A percentile compares a stretch with the other conserved stretches of the same genome.
These are phyloP conservation scores for Elsinoe fawcettii DNA, from an alignment of 2,329 filamentous ascomycete species.

Conservation along the genomic window DNA sequence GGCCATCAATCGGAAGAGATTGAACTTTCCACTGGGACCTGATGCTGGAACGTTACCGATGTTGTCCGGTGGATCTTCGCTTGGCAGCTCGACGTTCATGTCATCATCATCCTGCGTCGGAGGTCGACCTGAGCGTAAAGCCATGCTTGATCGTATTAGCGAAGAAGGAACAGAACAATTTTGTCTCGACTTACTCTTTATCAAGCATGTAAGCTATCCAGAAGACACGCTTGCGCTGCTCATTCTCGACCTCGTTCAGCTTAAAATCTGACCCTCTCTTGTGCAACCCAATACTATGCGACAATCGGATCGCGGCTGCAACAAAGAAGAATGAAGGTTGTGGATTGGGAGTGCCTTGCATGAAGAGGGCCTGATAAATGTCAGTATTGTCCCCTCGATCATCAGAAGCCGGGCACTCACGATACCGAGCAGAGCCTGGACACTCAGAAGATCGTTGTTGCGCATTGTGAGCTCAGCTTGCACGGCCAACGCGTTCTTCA, in stretches of 20 bases:
- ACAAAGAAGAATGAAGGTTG: constrained; percentile 90
- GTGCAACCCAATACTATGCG: constrained; percentile 91
- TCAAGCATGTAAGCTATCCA: constrained; percentile 71
- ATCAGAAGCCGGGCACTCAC: constrained; percentile 31
- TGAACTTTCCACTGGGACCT: constrained; percentile 86
- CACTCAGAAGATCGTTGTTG: constrained; percentile 88
- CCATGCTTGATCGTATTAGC: constrained; percentile 44
- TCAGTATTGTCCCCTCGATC: constrained; percentile 14
- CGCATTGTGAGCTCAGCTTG: constrained; percentile 90
- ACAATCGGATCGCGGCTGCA: constrained; percentile 78
- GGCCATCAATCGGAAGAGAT: constrained; percentile 88
- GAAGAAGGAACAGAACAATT: too few relatives aligned
- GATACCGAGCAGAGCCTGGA: constrained; percentile 90
- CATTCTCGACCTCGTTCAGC: constrained; percentile 84
- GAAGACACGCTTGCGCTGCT: constrained; percentile 74
- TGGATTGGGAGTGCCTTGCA: constrained; percentile 93
- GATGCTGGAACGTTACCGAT: constrained; percentile 89
- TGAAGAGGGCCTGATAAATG: constrained; percentile 61
- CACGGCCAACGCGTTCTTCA: constrained; percentile 94
- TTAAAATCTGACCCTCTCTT: constrained; percentile 90
- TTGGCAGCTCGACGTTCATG: constrained; percentile 94
- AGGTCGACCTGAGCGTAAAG: constrained; percentile 62
- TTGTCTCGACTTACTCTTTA: constrained; percentile 54
- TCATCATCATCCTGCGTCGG: constrained; percentile 69
- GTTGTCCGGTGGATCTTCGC: constrained; percentile 81